Base-by-base conservation (phyloP, 2,329 filamentous ascomycete species). In the Akanthomyces uredinophilus region DNA sequence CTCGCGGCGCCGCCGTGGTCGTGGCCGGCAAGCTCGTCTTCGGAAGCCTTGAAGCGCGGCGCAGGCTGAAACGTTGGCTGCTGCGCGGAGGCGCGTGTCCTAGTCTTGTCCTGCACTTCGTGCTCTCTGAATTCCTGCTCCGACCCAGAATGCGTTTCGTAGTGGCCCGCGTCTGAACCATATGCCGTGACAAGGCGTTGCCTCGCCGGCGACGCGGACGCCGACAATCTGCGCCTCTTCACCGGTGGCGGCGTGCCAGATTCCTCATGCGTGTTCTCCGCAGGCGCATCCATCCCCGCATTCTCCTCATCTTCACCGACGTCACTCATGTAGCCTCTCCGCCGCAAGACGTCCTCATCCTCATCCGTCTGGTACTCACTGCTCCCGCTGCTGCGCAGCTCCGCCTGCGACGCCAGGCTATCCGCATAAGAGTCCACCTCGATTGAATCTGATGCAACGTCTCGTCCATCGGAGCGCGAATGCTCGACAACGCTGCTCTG, bases 51-150 rank as follows among this genome's bases (percentile, higher is more conserved):
- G 69, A 79, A 79, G 24, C 76, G 75, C 11, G 77, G 77, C 2
- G 76, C 71, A 0, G 71, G 66, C 2, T 67, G 73, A 60, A 79
- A 78, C 0, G 72, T 72, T 3, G 77, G 77, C 53, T 78, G 75
- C 16, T 60, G 57, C 57, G 70, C 69, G 22, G 65, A 64, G 7
- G 43, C 29, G 14, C 22, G 63, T 64, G 49, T 60, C 52, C 22
- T 69, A 66, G 22, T 65, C 68, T 16, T 64, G 16, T 39, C 50
- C 4, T 62, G 52, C 10, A 63, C 24, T 5, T 62, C 49, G 10
- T 63, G 29, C 37, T 64, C 65, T 6, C 64, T 62, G 2, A 65
- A 49, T 13, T 63, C 65, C 16, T 56, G 39, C 3, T 57, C 10
- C 6, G 24, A 29, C 1, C 63, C 59, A 51, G 49, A 60, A 8